These are phyloP conservation scores for Nothomitra cinnamomea DNA, from an alignment of 2,329 filamentous ascomycete species.

Conservation along the genomic window DNA sequence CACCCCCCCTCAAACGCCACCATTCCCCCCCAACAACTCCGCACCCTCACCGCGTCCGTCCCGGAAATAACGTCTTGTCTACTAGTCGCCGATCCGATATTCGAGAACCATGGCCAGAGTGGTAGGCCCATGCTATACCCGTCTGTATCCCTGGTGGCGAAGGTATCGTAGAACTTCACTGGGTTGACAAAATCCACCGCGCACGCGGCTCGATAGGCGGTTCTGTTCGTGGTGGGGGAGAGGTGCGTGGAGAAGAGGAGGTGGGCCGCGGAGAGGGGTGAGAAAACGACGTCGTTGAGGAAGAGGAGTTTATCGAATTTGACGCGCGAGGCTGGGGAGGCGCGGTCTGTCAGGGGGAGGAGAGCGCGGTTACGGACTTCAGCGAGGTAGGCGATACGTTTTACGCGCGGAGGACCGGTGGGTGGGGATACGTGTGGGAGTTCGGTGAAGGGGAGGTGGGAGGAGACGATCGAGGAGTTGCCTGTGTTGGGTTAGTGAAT, in stretches of 20 bases:
- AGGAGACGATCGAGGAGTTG: constrained; percentile 36
- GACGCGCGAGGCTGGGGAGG: neutral
- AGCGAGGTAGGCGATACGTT: constrained; percentile 53
- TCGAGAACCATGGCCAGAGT: constrained; percentile 51
- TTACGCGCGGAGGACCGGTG: constrained; percentile 37
- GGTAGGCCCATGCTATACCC: constrained; percentile 46
- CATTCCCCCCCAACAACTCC: constrained; percentile 66
- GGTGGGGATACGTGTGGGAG: constrained; percentile 45
- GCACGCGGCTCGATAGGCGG: constrained; percentile 47
- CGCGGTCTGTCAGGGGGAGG: constrained; percentile 35
- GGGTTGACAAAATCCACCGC: constrained; percentile 53
- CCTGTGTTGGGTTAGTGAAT: constrained; percentile 14
- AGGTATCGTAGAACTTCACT: constrained; percentile 56
- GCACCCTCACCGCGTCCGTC: constrained; percentile 48
- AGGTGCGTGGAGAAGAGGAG: constrained; percentile 46
- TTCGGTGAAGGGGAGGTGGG: constrained; percentile 36
- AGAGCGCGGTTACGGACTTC: constrained; percentile 56
- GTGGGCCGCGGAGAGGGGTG: constrained; percentile 40
- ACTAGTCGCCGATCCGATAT: constrained; percentile 30
- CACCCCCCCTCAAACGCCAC: constrained; percentile 45
- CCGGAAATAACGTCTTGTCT: constrained; percentile 45
- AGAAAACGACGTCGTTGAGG: constrained; percentile 51
- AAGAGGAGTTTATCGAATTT: constrained; percentile 42
- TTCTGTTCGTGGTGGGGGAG: constrained; percentile 29
- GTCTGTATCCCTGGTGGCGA: constrained; percentile 50